Evolutionary conservation across 2,329 filamentous ascomycete genomes (phyloP).

Genomic region (Cladosporium colombiae): DNA sequence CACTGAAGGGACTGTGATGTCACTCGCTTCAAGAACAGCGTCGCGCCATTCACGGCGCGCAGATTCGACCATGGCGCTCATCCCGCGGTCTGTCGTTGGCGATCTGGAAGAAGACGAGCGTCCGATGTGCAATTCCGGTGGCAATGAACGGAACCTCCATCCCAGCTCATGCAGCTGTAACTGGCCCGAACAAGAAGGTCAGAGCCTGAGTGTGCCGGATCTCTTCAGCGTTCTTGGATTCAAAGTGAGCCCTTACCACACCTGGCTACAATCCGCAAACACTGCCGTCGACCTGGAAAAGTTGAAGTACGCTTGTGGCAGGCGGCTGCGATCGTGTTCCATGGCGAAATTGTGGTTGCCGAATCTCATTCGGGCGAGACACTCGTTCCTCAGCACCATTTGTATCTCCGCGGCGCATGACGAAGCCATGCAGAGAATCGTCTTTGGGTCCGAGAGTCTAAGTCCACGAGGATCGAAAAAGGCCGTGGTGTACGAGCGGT

Average conservation of each 20-base stretch:
- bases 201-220: constrained; percentile 21
- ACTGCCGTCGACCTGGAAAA: constrained; percentile 29
- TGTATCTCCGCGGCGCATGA: constrained; percentile 37
- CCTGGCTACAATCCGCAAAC: constrained; percentile 27
- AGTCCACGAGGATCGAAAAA: constrained; percentile 20
- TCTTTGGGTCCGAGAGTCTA: constrained; percentile 24
- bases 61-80: neutral
- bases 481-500: constrained; percentile 25
- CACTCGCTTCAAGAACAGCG: neutral
- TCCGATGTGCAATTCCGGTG: neutral
- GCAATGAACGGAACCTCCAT: neutral
- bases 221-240: constrained; percentile 21
- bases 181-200: constrained; percentile 4
- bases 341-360: constrained; percentile 35
- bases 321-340: constrained; percentile 17
- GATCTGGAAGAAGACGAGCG: neutral
- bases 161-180: neutral
- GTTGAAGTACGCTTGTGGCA: constrained; percentile 28
- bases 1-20: neutral
- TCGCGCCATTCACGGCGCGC: neutral
- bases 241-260: constrained; percentile 30
- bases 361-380: constrained; percentile 27
- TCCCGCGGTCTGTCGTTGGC: neutral
- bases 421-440: constrained; percentile 35
- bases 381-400: constrained; percentile 36